phyloP scores from a whole-genome alignment of 2,329 filamentous ascomycete genomes.

The Akanthomyces lecanii region DNA sequence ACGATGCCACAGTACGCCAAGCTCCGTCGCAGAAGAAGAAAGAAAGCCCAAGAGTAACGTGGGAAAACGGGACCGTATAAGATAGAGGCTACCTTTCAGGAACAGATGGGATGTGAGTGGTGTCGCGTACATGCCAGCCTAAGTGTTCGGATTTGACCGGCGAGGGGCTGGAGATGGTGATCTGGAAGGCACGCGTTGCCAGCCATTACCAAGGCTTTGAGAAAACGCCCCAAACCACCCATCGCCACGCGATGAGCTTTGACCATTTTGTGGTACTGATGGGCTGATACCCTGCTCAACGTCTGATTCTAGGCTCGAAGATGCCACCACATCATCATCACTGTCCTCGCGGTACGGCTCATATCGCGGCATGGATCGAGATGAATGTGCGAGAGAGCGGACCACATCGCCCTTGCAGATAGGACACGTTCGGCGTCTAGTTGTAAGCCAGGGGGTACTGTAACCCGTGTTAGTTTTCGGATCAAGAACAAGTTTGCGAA shows the following conservation, averaged over 20 bases:
- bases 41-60: background rate
- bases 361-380: conserved; percentile 48
- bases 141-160: background rate
- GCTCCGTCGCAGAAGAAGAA: conserved; percentile 10
- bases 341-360: conserved; percentile 53
- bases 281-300: conserved; percentile 39
- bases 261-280: conserved; percentile 22
- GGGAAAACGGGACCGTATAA: background rate
- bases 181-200: conserved; percentile 11
- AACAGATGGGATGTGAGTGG: background rate
- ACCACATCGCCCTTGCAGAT: conserved; percentile 99
- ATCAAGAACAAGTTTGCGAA: too few relatives aligned
- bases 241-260: background rate
- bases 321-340: conserved; percentile 40
- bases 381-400: conserved; percentile 54
- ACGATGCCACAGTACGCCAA: conserved; percentile 7
- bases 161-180: conserved; percentile 11
- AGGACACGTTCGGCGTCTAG: conserved; percentile 90
- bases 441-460: conserved; percentile 95
- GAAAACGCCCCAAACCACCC: conserved; percentile 13
- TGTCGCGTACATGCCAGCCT: background rate
- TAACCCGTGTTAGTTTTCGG: conserved; percentile 1
- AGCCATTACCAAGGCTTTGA: conserved; percentile 1
- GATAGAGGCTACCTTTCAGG: background rate
- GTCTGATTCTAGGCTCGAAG: conserved; percentile 33